Percentiles rank a stretch among this genome's conserved stretches.
Evolutionary conservation across 345 rosid genomes (phyloP).

Genomic region (Nephelium lappaceum): DNA sequence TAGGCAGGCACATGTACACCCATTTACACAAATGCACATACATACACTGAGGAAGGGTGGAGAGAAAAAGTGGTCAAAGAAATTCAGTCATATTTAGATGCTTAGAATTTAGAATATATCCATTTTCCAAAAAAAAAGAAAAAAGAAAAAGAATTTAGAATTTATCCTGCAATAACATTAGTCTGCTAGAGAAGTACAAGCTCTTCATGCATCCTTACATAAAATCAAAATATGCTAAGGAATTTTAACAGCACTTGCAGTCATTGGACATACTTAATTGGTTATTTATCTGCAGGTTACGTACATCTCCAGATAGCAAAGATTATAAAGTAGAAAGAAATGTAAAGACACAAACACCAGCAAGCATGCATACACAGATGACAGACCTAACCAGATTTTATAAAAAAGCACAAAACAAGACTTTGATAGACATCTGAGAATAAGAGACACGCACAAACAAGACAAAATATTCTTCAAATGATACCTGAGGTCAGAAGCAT

Average conservation of each 20-base stretch:
- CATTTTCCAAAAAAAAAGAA: too few species aligned
- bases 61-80: not conserved
- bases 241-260: not conserved
- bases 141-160: not conserved
- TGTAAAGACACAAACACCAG: not conserved
- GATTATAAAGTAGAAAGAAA: slow-evolving; percentile 1
- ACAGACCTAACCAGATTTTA: not conserved
- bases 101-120: not conserved
- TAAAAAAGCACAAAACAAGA: not conserved
- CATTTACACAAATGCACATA: not conserved
- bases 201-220: not conserved
- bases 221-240: not conserved
- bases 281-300: not conserved
- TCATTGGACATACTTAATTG: not conserved
- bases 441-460: slow-evolving; percentile 2
- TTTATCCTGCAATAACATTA: not conserved
- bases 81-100: not conserved
- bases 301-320: not conserved
- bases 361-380: not conserved
- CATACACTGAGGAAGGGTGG: not conserved
- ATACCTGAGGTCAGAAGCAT: slow-evolving; percentile 90
- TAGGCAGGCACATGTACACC: not conserved
- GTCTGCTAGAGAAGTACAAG: not conserved
- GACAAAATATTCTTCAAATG: not conserved
- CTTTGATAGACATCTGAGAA: not conserved